These are phyloP conservation scores for Aspergillus glaucus DNA, from an alignment of 2,329 filamentous ascomycete genomes.

Conservation along the genomic window DNA sequence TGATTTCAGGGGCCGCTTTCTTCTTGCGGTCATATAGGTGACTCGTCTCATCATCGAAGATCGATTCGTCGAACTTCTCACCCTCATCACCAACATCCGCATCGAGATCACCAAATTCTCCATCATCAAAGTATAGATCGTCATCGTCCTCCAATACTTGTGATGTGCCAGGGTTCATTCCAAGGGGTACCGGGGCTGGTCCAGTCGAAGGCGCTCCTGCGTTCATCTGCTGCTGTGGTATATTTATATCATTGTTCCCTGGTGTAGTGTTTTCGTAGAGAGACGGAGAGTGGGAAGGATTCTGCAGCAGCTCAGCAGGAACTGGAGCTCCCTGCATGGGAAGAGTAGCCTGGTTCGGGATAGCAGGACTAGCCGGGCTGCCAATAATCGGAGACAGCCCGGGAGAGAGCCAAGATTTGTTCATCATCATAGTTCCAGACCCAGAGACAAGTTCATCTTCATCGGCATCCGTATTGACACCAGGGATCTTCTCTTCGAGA, in stretches of 20 bases:
- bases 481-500: slow-evolving; percentile 44
- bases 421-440: slow-evolving; percentile 17
- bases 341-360: slow-evolving; percentile 9
- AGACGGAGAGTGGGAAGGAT: slow-evolving; percentile 1
- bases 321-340: not conserved
- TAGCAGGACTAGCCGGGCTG: slow-evolving; percentile 24
- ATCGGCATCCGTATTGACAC: slow-evolving; percentile 42
- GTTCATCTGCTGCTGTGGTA: not conserved
- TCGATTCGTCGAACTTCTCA: slow-evolving; percentile 41
- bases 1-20: slow-evolving; percentile 10
- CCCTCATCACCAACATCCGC: slow-evolving; percentile 23
- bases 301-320: not conserved
- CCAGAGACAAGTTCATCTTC: slow-evolving; percentile 30
- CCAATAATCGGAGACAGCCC: slow-evolving; percentile 30
- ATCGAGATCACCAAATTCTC: slow-evolving; percentile 38
- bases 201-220: not conserved
- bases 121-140: slow-evolving; percentile 45
- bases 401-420: slow-evolving; percentile 30
- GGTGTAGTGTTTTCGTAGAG: not conserved
- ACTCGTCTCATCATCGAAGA: slow-evolving; percentile 43
- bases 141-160: slow-evolving; percentile 20
- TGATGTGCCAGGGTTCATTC: slow-evolving; percentile 1
- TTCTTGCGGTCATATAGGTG: slow-evolving; percentile 37
- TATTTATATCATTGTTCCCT: not conserved
- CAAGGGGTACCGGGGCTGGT: not conserved